phyloP scores from a whole-genome alignment of 2,329 filamentous ascomycete species.

The Trichoderma aggressivum region DNA sequence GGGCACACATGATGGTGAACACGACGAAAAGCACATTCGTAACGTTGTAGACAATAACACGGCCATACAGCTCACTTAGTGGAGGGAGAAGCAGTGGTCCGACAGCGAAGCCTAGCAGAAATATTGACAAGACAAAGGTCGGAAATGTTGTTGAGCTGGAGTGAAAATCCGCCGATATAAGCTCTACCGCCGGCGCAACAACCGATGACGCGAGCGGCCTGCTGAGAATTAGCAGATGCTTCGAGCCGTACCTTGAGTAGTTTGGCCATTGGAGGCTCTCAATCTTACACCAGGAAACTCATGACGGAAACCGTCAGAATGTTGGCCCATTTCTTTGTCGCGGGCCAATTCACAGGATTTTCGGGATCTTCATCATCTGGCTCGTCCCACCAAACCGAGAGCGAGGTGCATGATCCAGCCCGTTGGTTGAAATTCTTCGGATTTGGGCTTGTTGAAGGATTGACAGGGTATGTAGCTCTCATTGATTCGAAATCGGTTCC shows the following conservation, averaged over 20 bases:
- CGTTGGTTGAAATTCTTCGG: background rate
- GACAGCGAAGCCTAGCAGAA: background rate
- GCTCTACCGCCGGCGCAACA: background rate
- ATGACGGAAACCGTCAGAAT: background rate
- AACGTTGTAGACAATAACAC: background rate
- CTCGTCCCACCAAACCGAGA: background rate
- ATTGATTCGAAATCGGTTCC: background rate
- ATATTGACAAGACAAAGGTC: background rate
- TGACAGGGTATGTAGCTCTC: background rate
- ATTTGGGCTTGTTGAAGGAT: background rate
- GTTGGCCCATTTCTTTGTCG: background rate
- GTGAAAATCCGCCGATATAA: background rate
- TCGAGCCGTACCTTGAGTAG: background rate
- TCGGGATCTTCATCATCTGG: background rate
- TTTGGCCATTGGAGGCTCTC: background rate
- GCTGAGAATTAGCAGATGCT: background rate
- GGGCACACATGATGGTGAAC: background rate
- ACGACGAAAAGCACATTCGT: background rate
- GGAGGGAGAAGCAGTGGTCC: background rate
- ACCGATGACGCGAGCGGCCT: background rate
- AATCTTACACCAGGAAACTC: background rate
- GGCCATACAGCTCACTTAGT: background rate
- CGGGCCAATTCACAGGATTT: background rate
- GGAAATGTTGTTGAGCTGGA: background rate
- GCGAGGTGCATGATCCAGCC: background rate